Percentiles rank a stretch among this genome's conserved stretches.
Evolutionary conservation across 169 alveolate species (phyloP).

Genomic region (Eimeria falciformis): DNA sequence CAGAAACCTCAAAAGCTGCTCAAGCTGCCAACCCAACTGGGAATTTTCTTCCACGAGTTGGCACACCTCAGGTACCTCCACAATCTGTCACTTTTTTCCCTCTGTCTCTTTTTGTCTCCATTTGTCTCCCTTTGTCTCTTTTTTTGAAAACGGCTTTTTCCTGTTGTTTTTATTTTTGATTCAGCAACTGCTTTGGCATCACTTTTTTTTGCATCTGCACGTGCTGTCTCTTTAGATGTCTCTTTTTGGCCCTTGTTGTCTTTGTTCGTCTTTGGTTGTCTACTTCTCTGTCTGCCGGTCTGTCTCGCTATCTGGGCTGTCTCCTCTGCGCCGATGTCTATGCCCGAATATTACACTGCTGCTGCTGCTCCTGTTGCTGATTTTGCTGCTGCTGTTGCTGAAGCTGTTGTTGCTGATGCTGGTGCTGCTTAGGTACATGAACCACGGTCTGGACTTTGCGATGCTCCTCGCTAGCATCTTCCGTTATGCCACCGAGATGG

Average conservation of each 20-base stretch:
- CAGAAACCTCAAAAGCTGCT: constrained; percentile 71
- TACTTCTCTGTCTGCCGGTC: too few relatives aligned
- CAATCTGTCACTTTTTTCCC: not conserved
- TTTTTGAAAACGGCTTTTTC: not conserved
- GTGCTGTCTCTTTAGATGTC: too few relatives aligned
- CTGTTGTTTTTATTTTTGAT: not conserved
- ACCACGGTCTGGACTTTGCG: constrained; percentile 79
- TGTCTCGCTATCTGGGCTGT: too few relatives aligned
- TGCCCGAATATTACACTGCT: too few relatives aligned
- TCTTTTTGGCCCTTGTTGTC: too few relatives aligned
- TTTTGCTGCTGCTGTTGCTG: not conserved
- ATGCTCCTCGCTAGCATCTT: constrained; percentile 78
- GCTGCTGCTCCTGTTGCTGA: not conserved
- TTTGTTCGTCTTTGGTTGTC: too few relatives aligned
- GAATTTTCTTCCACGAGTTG: constrained; percentile 80
- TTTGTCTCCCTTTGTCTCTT: not conserved
- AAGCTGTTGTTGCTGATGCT: too few relatives aligned
- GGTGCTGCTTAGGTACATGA: constrained; percentile 76
- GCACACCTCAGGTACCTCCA: constrained; percentile 77
- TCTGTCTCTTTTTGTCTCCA: not conserved
- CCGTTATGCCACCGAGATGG: constrained; percentile 76
- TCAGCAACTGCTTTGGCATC: not conserved
- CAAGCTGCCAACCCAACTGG: constrained; percentile 79
- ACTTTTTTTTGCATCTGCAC: too few relatives aligned
- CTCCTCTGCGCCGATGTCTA: too few relatives aligned